Base-by-base conservation (phyloP, 352 stramenopile genomes). In the Phytophthora tubulina region DNA sequence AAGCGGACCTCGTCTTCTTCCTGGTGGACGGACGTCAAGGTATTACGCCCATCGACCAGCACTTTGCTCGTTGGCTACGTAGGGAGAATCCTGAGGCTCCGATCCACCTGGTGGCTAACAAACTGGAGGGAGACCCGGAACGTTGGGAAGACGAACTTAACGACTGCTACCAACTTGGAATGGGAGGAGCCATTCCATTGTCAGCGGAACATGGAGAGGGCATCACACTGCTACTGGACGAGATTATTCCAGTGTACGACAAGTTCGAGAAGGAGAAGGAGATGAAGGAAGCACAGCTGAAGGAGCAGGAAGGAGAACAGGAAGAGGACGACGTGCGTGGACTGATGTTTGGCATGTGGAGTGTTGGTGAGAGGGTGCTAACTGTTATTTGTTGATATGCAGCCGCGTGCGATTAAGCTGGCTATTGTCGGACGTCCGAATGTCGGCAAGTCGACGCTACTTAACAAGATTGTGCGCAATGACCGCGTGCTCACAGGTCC, bases 391-490 rank as follows among this genome's bases (percentile, higher is more conserved):
- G 32, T 15, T 63, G 3, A 6, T 41, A 6, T 49, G 36, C 64
- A 93, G 85, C 73, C 75, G 10, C 85, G 84, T 15, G 76, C 78
- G 10, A 91, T 95, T 65, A 92, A 92, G 41, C 74, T 95, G 17
- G 88, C 88, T 31, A 95, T 95, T 54, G 88, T 95, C 1, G 88
- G 88, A 1, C 84, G 88, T 8, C 88, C 88, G 1, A 95, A 95
- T 49, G 88, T 95, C 11, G 88, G 88, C 76, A 93, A 91, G 75
- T 94, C 86, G 0, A 95, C 88, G 41, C 66, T 95, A 38, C 80
- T 95, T 30, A 95, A 95, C 82, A 81, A 86, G 17, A 91, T 95
- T 46, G 84, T 95, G 52, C 85, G 86, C 65, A 91, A 88, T 17
- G 85, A 95, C 59, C 84, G 88, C 31, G 88, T 95, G 41, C 76